These are phyloP conservation scores for Solanum commersonii DNA, from an alignment of 257 asterid genomes.

Conservation along the genomic window DNA sequence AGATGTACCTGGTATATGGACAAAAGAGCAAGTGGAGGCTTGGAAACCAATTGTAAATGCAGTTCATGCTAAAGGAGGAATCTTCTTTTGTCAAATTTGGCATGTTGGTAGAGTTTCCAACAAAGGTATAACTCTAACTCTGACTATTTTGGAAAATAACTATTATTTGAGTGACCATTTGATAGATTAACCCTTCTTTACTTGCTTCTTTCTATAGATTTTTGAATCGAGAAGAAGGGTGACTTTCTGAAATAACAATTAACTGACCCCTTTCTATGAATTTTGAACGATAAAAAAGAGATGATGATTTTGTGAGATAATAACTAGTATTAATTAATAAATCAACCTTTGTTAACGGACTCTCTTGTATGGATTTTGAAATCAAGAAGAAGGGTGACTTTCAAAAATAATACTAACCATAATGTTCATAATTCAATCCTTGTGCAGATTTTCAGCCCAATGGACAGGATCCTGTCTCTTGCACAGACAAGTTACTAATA, in stretches of 20 bases:
- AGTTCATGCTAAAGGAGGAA: background rate
- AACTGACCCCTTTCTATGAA: background rate
- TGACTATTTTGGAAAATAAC: background rate
- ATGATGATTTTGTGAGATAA: too few relatives aligned
- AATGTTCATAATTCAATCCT: too few relatives aligned
- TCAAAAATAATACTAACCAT: too few relatives aligned
- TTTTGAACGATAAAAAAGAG: too few relatives aligned
- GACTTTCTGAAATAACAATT: too few relatives aligned
- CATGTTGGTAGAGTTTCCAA: background rate
- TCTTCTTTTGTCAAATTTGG: background rate
- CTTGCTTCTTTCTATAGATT: too few relatives aligned
- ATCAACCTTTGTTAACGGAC: background rate
- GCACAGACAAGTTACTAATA: background rate
- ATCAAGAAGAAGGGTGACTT: too few relatives aligned
- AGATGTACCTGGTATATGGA: background rate
- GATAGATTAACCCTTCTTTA: too few relatives aligned
- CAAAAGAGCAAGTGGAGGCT: background rate
- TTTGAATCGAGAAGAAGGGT: too few relatives aligned
- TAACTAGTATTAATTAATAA: background rate
- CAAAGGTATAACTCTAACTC: background rate
- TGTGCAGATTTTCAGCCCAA: background rate
- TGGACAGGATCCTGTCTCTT: background rate
- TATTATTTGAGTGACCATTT: too few relatives aligned
- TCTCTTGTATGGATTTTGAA: too few relatives aligned
- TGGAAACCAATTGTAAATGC: background rate